These are phyloP conservation scores for Fusarium keratoplasticum DNA, from an alignment of 2,329 filamentous ascomycete species.

Conservation along the genomic window DNA sequence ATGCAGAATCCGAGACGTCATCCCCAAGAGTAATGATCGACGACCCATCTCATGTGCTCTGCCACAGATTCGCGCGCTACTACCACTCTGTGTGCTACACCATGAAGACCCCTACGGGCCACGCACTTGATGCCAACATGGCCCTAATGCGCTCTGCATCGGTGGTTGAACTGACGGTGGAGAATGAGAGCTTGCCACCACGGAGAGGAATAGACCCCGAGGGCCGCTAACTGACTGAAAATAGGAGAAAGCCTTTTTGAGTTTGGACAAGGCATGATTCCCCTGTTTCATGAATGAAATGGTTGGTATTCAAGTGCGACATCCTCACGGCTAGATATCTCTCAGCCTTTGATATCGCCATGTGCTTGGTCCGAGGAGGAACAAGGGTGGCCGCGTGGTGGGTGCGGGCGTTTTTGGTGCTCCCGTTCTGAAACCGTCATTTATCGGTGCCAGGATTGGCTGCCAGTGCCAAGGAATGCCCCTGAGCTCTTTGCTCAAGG, in stretches of 20 bases:
- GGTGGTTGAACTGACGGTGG: constrained; percentile 11
- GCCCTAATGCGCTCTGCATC: constrained; percentile 12
- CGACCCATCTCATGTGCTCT: neutral
- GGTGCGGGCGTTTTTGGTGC: constrained; percentile 37
- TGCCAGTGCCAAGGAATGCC: constrained; percentile 1
- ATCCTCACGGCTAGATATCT: constrained; percentile 10
- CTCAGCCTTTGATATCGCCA: constrained; percentile 11
- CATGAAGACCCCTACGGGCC: neutral
- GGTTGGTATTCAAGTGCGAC: neutral
- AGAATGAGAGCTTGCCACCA: constrained; percentile 11
- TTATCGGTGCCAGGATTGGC: constrained; percentile 32
- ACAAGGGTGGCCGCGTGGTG: constrained; percentile 8
- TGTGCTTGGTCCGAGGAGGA: neutral
- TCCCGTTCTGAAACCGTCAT: constrained; percentile 30
- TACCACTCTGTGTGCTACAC: constrained; percentile 1
- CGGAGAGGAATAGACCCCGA: neutral
- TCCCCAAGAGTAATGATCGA: constrained; percentile 15
- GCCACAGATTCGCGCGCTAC: constrained; percentile 16
- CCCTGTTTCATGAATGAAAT: constrained; percentile 20
- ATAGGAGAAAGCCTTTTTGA: constrained; percentile 1
- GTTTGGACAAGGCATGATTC: constrained; percentile 6
- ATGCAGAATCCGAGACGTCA: constrained; percentile 2
- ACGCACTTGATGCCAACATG: constrained; percentile 10
- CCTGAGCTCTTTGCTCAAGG: neutral
- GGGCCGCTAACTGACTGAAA: neutral